These are phyloP conservation scores for Pulicaria dysenterica DNA, from an alignment of 129 eudicot species.

Conservation along the genomic window DNA sequence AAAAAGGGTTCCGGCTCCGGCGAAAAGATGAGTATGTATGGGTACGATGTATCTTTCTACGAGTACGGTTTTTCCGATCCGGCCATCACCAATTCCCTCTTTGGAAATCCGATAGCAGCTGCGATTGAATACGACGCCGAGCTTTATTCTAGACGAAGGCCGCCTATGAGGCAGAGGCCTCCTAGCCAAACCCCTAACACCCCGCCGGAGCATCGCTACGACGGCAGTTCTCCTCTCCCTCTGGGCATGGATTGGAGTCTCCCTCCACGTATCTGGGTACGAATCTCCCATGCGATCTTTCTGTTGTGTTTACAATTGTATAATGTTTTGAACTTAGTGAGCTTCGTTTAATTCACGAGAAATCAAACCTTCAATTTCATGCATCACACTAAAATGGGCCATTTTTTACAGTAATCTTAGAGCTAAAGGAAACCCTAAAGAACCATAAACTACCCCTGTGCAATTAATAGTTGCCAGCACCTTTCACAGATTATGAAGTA, in stretches of 20 bases:
- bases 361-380: conserved; percentile 2
- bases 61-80: conserved; percentile 54
- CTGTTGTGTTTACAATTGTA: background rate
- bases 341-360: background rate
- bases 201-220: conserved; percentile 71
- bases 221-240: conserved; percentile 87
- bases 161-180: conserved; percentile 24
- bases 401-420: background rate
- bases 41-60: conserved; percentile 39
- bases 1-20: background rate
- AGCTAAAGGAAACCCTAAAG: background rate
- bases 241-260: conserved; percentile 97
- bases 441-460: background rate
- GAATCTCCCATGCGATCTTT: background rate
- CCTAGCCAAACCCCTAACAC: conserved; percentile 21
- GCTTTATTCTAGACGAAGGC: conserved; percentile 25
- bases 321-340: conserved; percentile 7
- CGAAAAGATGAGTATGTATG: conserved; percentile 50
- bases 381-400: background rate
- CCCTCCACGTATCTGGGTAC: conserved; percentile 76
- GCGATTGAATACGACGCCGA: conserved; percentile 21
- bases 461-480: too few relatives aligned
- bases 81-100: conserved; percentile 37
- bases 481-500: too few relatives aligned
- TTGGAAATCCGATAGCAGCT: conserved; percentile 20